Base-by-base conservation (phyloP, 208 protist genomes). In the Wallacemonas sp. region DNA sequence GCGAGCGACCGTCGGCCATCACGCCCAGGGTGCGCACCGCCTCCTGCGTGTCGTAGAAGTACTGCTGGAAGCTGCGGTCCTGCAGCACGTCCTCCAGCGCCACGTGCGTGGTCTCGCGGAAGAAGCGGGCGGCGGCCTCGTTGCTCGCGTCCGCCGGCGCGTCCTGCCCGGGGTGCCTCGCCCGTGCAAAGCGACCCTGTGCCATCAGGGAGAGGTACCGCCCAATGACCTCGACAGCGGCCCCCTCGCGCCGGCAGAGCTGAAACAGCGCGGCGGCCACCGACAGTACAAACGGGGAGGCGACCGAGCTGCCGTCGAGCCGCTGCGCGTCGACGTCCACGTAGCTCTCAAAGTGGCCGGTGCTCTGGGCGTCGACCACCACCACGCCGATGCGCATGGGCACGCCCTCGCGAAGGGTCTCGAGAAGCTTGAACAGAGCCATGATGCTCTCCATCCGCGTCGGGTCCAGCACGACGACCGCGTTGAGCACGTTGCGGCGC, bases 401-500 rank as follows among this genome's bases (percentile, higher is more conserved):
- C 32, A 72, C 63, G 4, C 66, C 65, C 0, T 65, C 29, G 42
- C 38, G 2, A 23, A 72, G 20, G n/a, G 79, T 7, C 38, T 72
- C 25, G 8, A 72, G 23, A 11, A 82, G 28, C 14, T 49, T 46
- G 3, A 29, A 20, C 11, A 89, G 32, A 18, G 59, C 45, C 11
- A 46, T 18, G 3, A 75, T n/a, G 11, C 73, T 73, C 1, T 29
- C 39, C 16, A 18, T 7, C 1, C n/a, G 65, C 16, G 50, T 68
- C 11, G 77, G 76, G 70, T 98, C 89, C 1, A 95, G 25, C 20
- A 97, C 62, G 10, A 81, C 36, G 5, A 95, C 66, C 8, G 72
- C 33, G 7, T 82, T 85, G 22, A 91, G 76, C 2, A 98, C 18
- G 70, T 98, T 97, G 61, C 78, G 85, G 4, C 65, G 65, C 10